Base-by-base conservation (phyloP, 2,329 filamentous ascomycete genomes). In the Thermothelomyces thermophilus region DNA sequence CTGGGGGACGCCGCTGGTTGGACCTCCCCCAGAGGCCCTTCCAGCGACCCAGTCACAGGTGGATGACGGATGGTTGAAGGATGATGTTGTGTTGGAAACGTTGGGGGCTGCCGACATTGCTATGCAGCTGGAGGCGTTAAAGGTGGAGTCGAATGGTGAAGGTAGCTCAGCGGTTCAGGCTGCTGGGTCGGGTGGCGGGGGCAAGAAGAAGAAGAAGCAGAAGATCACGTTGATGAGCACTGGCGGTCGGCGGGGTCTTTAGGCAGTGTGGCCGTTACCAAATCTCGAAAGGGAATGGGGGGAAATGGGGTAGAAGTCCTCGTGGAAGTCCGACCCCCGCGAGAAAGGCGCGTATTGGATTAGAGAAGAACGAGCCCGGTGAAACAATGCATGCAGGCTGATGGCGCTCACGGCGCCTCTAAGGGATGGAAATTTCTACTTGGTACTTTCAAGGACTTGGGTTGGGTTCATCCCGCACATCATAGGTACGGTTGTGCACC, bases 1-100 rank as follows among this genome's bases (percentile, higher is more conserved):
- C 0, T 97, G 91, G 91, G 91, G 91, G n/a, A 97, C 91, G 0
- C 75, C 79, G 3, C 81, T 78, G 0, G 70, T 95, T 2, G 24
- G 70, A 1, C 83, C 80, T 3, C 80, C 83, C 10, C 13, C 13
- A n/a, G 60, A 81, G 67, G 67, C 24, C 13, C 13, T 35, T 64
- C 74, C 2, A 54, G 68, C 10, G 60, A 65, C 52, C 53, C 46
- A 31, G 45, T 42, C 34, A 22, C 43, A 26, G 44, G 49, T 24
- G 56, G 81, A 90, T 54, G 90, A 96, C 64, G 91, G 60, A 2
- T 62, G 59, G 82, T 87, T 57, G 89, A 95, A 65, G 58, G 88
- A 84, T 1, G 87, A 95, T 61, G 83, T 85, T 50, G 80, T 95
- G 50, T 64, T 95, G 14, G 72, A 85, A 48, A 81, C 93, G 50